Base-by-base conservation (phyloP, 139 green algal genomes). In the Micractinium conductrix region DNA sequence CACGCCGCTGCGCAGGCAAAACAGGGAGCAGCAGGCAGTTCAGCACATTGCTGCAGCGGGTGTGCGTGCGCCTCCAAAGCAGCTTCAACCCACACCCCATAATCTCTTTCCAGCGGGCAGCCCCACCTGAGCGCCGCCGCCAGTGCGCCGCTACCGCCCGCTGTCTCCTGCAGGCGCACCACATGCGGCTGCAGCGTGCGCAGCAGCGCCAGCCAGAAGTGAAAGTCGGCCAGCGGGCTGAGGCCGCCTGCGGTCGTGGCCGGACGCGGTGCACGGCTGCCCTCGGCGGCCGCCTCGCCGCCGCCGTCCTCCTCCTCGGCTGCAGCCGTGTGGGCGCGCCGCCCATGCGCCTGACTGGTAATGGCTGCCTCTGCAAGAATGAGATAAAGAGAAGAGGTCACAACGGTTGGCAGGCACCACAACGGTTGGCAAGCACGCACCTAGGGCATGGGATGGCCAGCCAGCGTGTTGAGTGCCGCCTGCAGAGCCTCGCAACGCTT, bases 141-240 rank as follows among this genome's bases (percentile, higher is more conserved):
- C 21, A 76, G 63, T 33, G 60, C 55, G 2, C 3, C 63, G 28
- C 17, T 3, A 12, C 33, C 43, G 12, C 1, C 42, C 0, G 0
- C 60, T 12, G 33, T 28, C 22, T 43, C 0, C 40, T 45, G 26
- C n/a, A 33, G n/a, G 16, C 33, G 33, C 71, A 74, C 22, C 63
- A 87, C 43, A 9, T 42, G 75, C 2, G 17, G n/a, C 28, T 73
- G 38, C 65, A 87, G 43, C 22, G 75, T 58, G n/a, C 76, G 74
- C 44, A 72, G 45, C 75, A 87, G 38, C 0, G 75, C 69, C 30
- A 78, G 30, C 69, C 69, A 85, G 37, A 87, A 87, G 63, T 79
- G 62, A 38, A 87, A 87, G 75, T 87, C 83, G 22, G 83, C 83
- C 26, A 75, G 79, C 37, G 71, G 28, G 43, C 62, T 63, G 38